phyloP scores from a whole-genome alignment of 2,329 filamentous ascomycete species.

The Apiospora marii region DNA sequence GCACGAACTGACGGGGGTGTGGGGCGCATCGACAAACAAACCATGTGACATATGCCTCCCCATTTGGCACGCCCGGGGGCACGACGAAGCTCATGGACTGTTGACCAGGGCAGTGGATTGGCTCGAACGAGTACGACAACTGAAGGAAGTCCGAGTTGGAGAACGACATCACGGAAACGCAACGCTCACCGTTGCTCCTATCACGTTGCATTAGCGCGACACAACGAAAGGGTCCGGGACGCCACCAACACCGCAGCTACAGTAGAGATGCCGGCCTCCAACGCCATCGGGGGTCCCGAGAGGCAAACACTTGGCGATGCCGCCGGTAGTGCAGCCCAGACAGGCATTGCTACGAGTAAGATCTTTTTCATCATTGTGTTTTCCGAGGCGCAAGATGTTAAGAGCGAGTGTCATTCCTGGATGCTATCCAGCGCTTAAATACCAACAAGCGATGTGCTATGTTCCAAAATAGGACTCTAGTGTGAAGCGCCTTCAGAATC shows the following conservation, averaged over 20 bases:
- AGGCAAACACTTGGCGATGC: slow-evolving; percentile 1
- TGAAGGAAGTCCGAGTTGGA: background rate
- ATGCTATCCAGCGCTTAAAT: background rate
- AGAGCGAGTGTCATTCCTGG: slow-evolving; percentile 1
- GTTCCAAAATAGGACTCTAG: background rate
- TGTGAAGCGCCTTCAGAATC: background rate
- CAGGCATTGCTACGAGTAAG: background rate
- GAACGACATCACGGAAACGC: slow-evolving; percentile 9
- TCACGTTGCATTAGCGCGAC: slow-evolving; percentile 6
- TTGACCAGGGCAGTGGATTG: background rate
- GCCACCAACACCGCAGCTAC: slow-evolving; percentile 13
- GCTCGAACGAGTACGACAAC: background rate
- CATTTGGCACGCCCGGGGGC: background rate
- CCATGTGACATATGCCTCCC: background rate
- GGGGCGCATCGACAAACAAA: background rate
- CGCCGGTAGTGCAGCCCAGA: background rate
- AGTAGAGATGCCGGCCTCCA: slow-evolving; percentile 12
- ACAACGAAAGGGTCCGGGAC: background rate
- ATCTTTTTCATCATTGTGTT: background rate
- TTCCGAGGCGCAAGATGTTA: background rate
- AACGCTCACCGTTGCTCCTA: slow-evolving; percentile 3
- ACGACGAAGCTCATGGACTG: slow-evolving; percentile 7
- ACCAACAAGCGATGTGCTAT: background rate
- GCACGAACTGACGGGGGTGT: background rate
- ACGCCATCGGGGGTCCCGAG: slow-evolving; percentile 8